Conservation (phyloP, 208 protist species). For the Crithidia brevicula region DNA sequence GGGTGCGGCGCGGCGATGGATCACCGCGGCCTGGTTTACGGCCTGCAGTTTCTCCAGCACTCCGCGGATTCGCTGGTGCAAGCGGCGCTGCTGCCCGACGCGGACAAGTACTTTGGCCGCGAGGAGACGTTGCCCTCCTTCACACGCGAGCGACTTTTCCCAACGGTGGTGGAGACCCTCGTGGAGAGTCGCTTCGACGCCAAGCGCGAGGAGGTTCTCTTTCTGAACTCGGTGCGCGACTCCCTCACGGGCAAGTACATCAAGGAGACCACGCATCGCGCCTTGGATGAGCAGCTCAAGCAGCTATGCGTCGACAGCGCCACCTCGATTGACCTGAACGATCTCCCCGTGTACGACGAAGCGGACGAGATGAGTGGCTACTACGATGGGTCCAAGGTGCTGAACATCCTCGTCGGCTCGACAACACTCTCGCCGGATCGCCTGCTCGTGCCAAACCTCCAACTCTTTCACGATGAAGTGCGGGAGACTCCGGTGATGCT, state of each 20-base stretch:
- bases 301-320: conserved; percentile 33
- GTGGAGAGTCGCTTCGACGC: conserved; percentile 10
- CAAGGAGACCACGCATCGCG: conserved; percentile 18
- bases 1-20: conserved; percentile 65
- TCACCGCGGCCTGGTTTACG: conserved; percentile 82
- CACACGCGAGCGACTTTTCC: conserved; percentile 55
- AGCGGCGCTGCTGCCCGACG: conserved; percentile 50
- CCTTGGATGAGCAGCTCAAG: conserved; percentile 32
- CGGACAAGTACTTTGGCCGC: conserved; percentile 38
- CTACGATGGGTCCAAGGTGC: conserved; percentile 38
- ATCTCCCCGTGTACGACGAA: conserved; percentile 49
- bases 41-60: conserved; percentile 63
- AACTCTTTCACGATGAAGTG: conserved; percentile 34
- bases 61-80: conserved; percentile 63
- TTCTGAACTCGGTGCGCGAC: conserved; percentile 31
- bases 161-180: conserved; percentile 63
- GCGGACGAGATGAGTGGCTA: conserved; percentile 37
- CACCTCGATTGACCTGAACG: conserved; percentile 45
- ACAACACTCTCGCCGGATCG: conserved; percentile 60
- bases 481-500: conserved; percentile 7
- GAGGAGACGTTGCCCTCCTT: conserved; percentile 37
- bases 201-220: conserved; percentile 35
- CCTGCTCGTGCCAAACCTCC: conserved; percentile 29
- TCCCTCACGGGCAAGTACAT: conserved; percentile 34
- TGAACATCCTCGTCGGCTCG: conserved; percentile 64